Evolutionary conservation across 108 stramenopile genomes (phyloP), one percentile per base, ranked within the genome.

Genomic region (Cyclotella sp.): DNA sequence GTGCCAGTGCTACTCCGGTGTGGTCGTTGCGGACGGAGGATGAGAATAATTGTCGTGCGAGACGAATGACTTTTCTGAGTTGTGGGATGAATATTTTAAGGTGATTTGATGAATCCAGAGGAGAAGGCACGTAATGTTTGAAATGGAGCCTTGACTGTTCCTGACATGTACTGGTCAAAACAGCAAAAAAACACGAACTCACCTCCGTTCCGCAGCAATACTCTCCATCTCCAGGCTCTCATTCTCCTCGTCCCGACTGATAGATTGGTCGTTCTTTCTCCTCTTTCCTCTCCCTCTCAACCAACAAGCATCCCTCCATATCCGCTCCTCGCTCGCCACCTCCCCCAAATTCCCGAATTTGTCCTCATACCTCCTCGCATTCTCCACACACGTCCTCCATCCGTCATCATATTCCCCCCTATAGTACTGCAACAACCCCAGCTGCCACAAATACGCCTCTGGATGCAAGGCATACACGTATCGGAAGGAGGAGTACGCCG

Each of bases 291-390:
- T 62, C 41, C 61, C 11, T 55, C 86, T 91, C 58, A 92, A 55
- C 71, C 88, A 79, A 70, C 85, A 86, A 12, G 93, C 93, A 70
- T 92, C 78, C 63, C 91, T 78, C 93, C 93, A 94, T 68, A 94
- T 94, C 62, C 93, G 76, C 72, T 94, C 93, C 72, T 94, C 93
- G 34, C 82, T 90, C 10, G 91, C 93, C 0, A 86, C 85, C 44
- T 76, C 63, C 29, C 86, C 82, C 26, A 66, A 22, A 1, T 3
- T 22, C 24, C 55, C 58, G 70, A 94, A 94, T 62, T 74, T 84
- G 0, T 68, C 59, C 70, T 94, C 93, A 57, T 85, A 94, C 19
- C 63, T 34, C 12, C 54, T 21, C 0, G 93, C 91, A 82, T 77
- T 86, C 47, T 66, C 53, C 1, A 87, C 87, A 71, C 92, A 92